phyloP scores from a whole-genome alignment of 495 filamentous ascomycete genomes.

The Jackrogersella minutella region DNA sequence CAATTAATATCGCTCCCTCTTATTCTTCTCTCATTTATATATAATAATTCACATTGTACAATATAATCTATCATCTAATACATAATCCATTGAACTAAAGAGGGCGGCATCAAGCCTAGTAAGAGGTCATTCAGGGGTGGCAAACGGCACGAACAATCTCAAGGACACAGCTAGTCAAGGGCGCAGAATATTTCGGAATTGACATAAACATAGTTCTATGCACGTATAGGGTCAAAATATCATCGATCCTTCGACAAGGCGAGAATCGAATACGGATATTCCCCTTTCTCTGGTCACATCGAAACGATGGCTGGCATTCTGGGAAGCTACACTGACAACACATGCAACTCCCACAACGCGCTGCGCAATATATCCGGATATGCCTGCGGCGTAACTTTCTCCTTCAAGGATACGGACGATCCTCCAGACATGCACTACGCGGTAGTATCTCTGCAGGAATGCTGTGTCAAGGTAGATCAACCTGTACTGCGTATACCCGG shows the following conservation, averaged over 20 bases:
- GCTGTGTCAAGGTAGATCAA: slow-evolving; percentile 28
- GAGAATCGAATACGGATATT: too few species aligned
- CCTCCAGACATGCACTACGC: slow-evolving; percentile 43
- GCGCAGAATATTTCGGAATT: too few species aligned
- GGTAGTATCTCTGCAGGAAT: slow-evolving; percentile 34
- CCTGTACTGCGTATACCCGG: slow-evolving; percentile 39
- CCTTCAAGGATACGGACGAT: slow-evolving; percentile 17
- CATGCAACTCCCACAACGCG: slow-evolving; percentile 41
- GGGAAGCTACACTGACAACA: slow-evolving; percentile 25
- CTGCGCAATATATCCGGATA: slow-evolving; percentile 36
- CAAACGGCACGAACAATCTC: too few species aligned
- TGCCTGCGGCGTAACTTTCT: slow-evolving; percentile 38
- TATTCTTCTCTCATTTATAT: not conserved
- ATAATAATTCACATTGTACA: too few species aligned
- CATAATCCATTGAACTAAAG: not conserved
- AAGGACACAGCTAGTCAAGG: too few species aligned
- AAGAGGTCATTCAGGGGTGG: not conserved
- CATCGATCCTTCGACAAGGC: too few species aligned
- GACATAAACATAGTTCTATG: too few species aligned
- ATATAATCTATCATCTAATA: not conserved
- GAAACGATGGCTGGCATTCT: slow-evolving; percentile 31
- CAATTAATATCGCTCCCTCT: not conserved
- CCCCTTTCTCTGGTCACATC: too few species aligned
- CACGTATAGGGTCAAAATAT: too few species aligned
- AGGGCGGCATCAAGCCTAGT: not conserved